phyloP scores from a whole-genome alignment of 495 filamentous ascomycete species.

The Penicillium goetzii region DNA sequence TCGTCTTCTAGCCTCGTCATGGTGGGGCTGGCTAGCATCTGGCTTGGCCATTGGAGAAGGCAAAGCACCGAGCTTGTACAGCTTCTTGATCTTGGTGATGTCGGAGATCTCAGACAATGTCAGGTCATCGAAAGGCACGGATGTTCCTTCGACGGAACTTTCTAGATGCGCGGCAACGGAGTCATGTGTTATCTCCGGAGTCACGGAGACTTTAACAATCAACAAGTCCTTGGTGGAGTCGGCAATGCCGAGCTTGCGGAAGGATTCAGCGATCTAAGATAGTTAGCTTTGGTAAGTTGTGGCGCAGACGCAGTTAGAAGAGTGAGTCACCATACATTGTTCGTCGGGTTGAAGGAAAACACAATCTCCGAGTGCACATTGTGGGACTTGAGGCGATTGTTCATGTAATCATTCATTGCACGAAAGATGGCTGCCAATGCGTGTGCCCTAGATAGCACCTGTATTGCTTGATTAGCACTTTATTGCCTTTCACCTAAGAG shows the following conservation, averaged over 20 bases:
- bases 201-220: conserved; percentile 69
- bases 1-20: conserved; percentile 44
- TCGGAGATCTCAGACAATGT: conserved; percentile 62
- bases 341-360: conserved; percentile 76
- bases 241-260: conserved; percentile 81
- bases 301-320: neutral
- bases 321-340: conserved; percentile 65
- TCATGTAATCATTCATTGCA: conserved; percentile 68
- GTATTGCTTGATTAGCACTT: conserved; percentile 1
- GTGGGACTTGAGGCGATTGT: conserved; percentile 68
- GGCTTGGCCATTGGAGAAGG: conserved; percentile 38
- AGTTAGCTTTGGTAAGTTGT: conserved; percentile 27
- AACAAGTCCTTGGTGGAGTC: conserved; percentile 70
- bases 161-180: conserved; percentile 65
- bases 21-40: conserved; percentile 23
- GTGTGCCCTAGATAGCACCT: conserved; percentile 72
- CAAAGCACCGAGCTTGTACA: conserved; percentile 73
- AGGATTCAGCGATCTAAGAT: conserved; percentile 82
- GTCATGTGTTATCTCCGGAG: conserved; percentile 53
- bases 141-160: conserved; percentile 62
- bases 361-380: conserved; percentile 96
- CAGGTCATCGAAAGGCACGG: conserved; percentile 66
- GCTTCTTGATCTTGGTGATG: conserved; percentile 71
- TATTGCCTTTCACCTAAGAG: neutral
- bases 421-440: conserved; percentile 76